Base-by-base conservation (phyloP, 1,284 basidiomycete species). In the Ganoderma meredithae region DNA sequence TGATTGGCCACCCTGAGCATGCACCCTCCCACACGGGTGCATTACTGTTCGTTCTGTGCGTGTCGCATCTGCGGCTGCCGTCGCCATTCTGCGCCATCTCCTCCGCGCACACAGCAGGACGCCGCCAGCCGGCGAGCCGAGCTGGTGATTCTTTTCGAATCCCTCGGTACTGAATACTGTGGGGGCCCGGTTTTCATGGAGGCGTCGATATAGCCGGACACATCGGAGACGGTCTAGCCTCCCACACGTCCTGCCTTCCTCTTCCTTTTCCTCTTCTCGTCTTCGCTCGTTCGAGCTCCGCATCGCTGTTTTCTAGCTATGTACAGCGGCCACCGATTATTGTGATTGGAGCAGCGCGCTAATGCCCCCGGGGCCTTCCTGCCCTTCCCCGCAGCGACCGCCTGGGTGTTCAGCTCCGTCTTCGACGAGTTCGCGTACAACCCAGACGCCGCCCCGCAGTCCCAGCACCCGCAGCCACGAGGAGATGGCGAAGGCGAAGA, bases 391-490 rank as follows among this genome's bases (percentile, higher is more conserved):
- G 62, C 72, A 96, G 96, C 90, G 44, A 93, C 91, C 9, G 95
- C 96, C n/a, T 98, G 91, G 78, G 89, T 97, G 62, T 92, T 93
- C 66, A 80, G 86, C 17, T 86, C 88, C 71, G 85, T 95, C 36
- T 98, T 98, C 79, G 88, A 94, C 70, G 88, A 92, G 76, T 98
- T 88, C 77, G 74, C 76, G 0, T 95, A 89, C 78, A 80, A 83
- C 62, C 82, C 87, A 5, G 82, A 85, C 47, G 75, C 71, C 64
- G 66, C 73, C 63, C 19, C 25, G 49, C 62, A 60, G 17, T 71
- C 75, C 10, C 66, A 73, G 22, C 68, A 59, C 0, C 65, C 72
- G 0, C 70, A 65, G 19, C 70, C 9, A 15, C 39, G 22, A 41
- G 8, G 22, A 25, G 39, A 36, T 1, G 67, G n/a, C 62, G 72